Evolutionary conservation across 179 eudicot genomes (phyloP), one percentile per base, ranked within the genome.

Genomic region (Amaranthus tricolor): DNA sequence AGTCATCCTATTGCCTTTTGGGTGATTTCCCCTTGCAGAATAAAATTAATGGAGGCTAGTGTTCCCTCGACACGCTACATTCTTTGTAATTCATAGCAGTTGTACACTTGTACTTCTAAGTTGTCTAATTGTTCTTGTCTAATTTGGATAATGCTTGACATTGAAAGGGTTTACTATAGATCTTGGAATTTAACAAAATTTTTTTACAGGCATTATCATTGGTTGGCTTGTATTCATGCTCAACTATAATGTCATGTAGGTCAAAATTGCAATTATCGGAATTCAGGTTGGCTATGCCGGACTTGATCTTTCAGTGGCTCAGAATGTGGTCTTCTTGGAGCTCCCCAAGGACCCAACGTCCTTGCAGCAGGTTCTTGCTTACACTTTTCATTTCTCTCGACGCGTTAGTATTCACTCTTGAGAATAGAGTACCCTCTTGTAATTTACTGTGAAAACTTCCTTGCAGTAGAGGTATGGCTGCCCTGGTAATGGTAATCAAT

Each of bases 241-340:
- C 49, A 48, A 60, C 55, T 8, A 40, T 71, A 11, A 20, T 71
- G n/a, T 49, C 68, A 75, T 73, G 54, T 85, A 96, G 99, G 87
- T 96, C 72, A 93, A 89, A 85, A 86, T 96, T 86, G 99, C 99
- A 14, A 81, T 96, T 55, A 86, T 96, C 74, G 99, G 99, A 74
- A 91, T 96, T 48, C 85, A 80, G 75, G 96, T 91, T 73, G 99
- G 92, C 75, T 82, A 92, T 78, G 86, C 88, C 62, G 99, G 99
- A 68, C 87, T 96, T 73, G 91, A 96, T 82, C 83, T 96, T 53
- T 85, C 97, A 68, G 82, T 89, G 51, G 99, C 99, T 66, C 85
- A 87, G 44, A 83, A 85, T 83, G 99, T 96, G 79, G 99, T 89
- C 60, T 91, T 96, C 81, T 74, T 96, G 82, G 99, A 96, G 85